Base-by-base conservation (phyloP, 257 asterid genomes). In the Solanum infundibuliforme region DNA sequence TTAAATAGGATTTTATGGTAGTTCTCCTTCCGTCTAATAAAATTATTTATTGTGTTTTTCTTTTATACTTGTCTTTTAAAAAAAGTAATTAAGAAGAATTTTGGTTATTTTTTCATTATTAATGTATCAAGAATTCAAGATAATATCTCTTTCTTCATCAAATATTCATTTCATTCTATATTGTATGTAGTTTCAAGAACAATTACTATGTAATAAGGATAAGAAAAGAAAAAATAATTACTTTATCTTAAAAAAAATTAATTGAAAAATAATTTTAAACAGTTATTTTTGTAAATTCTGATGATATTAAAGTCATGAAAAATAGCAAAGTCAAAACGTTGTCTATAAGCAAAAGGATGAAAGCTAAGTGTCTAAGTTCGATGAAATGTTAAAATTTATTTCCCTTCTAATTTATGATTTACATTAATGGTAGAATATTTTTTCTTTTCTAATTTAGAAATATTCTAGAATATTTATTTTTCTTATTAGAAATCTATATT, bases 271-370 rank as follows among this genome's bases (percentile, higher is more conserved):
- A 60, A 60, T 21, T 21, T 55, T 0, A 55, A 55, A 55, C 0
- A 55, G 7, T 0, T 55, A 20, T 20, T 55, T 14, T 0, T 48
- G 1, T 13, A 48, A 48, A 14, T 48, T 14, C 3, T 4, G 20
- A 46, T 0, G 9, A 55, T 1, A 6, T 12, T 0, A 0, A 46
- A 46, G 2, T 13, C 5, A 60, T 60, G 6, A 60, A 0, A 0
- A 0, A 21, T 23, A 60, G 69, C 0, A 23, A 60, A 60, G 1
- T 0, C 25, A 23, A 60, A 0, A n/a, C 12, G 29, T 21, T 8
- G 27, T 60, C 5, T 60, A 23, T 60, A 60, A 9, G 62, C 7
- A 8, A 60, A 0, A 9, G 0, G 69, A 60, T 2, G 69, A 60
- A 60, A 60, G 13, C 0, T 52, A 52, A 48, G 65, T 55, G 23